Evolutionary conservation across 805 yeast species (phyloP), one percentile per base, ranked within the genome.

Genomic region (Saccharomycopsis synnaedendra): DNA sequence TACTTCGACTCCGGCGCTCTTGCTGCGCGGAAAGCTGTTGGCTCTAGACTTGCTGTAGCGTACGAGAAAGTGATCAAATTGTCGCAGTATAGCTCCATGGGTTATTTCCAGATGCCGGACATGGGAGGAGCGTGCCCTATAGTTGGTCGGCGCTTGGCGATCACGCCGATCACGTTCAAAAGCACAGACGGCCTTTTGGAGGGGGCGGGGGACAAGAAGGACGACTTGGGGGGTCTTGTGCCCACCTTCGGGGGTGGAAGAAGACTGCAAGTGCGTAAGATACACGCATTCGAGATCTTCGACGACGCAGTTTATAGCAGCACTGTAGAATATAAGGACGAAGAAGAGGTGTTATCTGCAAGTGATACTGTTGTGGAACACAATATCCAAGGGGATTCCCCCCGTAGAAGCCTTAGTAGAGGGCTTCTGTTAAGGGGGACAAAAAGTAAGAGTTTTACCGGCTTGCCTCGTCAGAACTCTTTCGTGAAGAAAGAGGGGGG

Each of bases 241-340:
- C 42, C 10, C 30, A 29, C 39, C 3, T 49, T 27, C 50, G 45
- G 5, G 38, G 36, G 9, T 36, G 37, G 31, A 43, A 36, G 29
- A 8, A 35, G 41, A 37, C 33, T 41, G 11, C 49, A 45, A 11
- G 41, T 47, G 10, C 41, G 55, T 39, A 73, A 75, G 53, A 69
- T 76, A 1, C 80, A 76, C 58, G 74, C 84, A 0, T 80, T 70
- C 59, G 86, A 80, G 54, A 70, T 80, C 3, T 69, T 80, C 44
- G 86, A 80, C 59, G 86, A 80, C 55, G 80, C 83, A 1, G 69
- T 77, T 33, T 80, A 79, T 33, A 50, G 48, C 33, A 44, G 42
- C 28, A 34, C 36, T 8, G 8, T n/a, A 34, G 10, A 34, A 34
- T 34, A n/a, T n/a, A 34, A 34, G 36, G n/a, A 8, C 8, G 8